Evolutionary conservation across 768 basidiomycete genomes (phyloP), one percentile per base, ranked within the genome.

Genomic region (Chalciporus piperatus): DNA sequence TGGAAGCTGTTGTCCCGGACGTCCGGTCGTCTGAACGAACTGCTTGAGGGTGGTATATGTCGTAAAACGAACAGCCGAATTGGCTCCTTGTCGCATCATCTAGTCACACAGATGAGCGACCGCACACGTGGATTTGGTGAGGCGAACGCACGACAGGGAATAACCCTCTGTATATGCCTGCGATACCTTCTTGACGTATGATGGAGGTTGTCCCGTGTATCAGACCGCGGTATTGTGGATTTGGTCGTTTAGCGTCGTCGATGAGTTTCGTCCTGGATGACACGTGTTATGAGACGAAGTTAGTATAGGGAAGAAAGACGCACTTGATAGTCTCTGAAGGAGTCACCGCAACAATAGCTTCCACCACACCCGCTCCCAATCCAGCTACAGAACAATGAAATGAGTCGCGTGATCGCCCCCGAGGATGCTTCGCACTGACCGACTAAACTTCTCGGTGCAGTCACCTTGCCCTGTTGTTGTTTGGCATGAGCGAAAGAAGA

Each of bases 321-420:
- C 43, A 95, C 96, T 99, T 99, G 76, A 98, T 97, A 0, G 96
- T 98, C 69, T 99, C 96, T 12, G 92, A 94, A 3, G 96, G 96
- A 0, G 96, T 98, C 3, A 99, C 96, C 2, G 96, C 96, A 50
- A 98, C 82, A 19, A 98, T 66, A 1, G 96, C 92, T 69, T 98
- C 96, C 62, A 76, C 87, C 83, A 93, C 82, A 4, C 96, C 96
- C 2, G 96, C 96, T 27, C 87, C 87, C 11, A 91, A 72, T 27
- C 89, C 89, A 52, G 89, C 89, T 83, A 60, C 9, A 22, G 4
- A 30, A 17, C 8, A 45, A 14, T 7, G 6, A 22, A 22, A 43
- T 61, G 37, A 62, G 62, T 22, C 50, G 56, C 43, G 30, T 50
- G 51, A 16, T 43, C 22, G 39, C 16, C 23, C 0, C 6, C 0